Evolutionary conservation across 2,329 filamentous ascomycete species (phyloP).

Genomic region (Alternaria viburni): DNA sequence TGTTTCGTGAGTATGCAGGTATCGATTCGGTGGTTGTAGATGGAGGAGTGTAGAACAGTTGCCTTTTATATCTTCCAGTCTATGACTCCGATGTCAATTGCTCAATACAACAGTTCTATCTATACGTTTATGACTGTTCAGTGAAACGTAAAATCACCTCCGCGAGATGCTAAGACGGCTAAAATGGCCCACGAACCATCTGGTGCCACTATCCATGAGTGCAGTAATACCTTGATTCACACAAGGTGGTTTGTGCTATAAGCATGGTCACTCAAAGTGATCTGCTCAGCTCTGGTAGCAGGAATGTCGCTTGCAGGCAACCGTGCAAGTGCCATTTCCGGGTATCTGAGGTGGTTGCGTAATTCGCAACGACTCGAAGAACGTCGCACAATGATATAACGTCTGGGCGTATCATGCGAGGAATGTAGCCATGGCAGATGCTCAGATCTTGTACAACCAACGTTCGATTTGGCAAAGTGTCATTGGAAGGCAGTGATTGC

Average conservation of each 20-base stretch:
- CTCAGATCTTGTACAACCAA: too few species aligned
- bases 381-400: background rate
- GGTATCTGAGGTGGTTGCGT: background rate
- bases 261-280: background rate
- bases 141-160: background rate
- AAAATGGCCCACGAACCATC: background rate
- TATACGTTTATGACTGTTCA: background rate
- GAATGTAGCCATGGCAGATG: background rate
- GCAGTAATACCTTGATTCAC: background rate
- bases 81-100: background rate
- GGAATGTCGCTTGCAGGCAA: background rate
- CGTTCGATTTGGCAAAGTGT: too few species aligned
- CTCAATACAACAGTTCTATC: background rate
- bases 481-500: too few species aligned
- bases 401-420: background rate
- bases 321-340: background rate
- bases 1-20: background rate
- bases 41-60: background rate
- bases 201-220: background rate
- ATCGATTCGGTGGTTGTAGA: background rate
- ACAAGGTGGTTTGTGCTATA: background rate
- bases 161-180: background rate
- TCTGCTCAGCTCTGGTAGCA: background rate
- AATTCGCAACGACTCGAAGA: background rate
- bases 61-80: background rate